These are phyloP conservation scores for Lactarius psammicola DNA, from an alignment of 768 basidiomycete species.

Conservation along the genomic window DNA sequence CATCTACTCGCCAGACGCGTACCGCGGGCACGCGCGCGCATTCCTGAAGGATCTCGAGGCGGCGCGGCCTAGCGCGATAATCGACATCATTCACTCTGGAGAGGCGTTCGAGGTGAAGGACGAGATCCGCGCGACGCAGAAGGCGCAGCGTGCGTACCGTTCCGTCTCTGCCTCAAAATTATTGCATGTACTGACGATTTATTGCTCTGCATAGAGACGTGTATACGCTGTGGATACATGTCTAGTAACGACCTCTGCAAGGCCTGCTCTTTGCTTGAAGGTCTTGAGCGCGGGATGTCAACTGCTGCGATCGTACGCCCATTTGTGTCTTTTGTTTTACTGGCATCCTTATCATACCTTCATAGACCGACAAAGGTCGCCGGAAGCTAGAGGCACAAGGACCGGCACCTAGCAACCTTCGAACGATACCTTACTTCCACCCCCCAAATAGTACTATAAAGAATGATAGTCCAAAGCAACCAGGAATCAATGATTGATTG, in stretches of 20 bases:
- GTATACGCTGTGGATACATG: constrained; percentile 91
- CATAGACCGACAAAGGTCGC: constrained; percentile 63
- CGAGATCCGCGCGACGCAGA: constrained; percentile 80
- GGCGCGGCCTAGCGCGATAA: constrained; percentile 89
- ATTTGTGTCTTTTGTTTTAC: constrained; percentile 2
- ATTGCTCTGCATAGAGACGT: constrained; percentile 60
- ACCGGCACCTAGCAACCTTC: constrained; percentile 61
- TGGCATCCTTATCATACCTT: constrained; percentile 20
- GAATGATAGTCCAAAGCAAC: constrained; percentile 7
- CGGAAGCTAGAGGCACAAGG: constrained; percentile 60
- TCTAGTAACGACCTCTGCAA: constrained; percentile 97
- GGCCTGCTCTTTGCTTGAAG: constrained; percentile 88
- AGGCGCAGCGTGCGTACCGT: constrained; percentile 69
- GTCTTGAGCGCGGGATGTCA: constrained; percentile 77
- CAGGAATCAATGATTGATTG: not conserved
- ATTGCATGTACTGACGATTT: not conserved
- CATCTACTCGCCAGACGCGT: constrained; percentile 98
- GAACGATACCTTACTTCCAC: constrained; percentile 75
- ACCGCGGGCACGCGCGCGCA: constrained; percentile 91
- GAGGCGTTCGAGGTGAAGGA: constrained; percentile 87
- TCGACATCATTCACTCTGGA: constrained; percentile 96
- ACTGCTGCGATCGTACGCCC: constrained; percentile 46
- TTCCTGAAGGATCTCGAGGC: constrained; percentile 96
- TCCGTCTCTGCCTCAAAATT: not conserved
- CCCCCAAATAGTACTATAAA: constrained; percentile 35